Conservation (phyloP, 1,284 basidiomycete species). For the Leccinum huronense region DNA sequence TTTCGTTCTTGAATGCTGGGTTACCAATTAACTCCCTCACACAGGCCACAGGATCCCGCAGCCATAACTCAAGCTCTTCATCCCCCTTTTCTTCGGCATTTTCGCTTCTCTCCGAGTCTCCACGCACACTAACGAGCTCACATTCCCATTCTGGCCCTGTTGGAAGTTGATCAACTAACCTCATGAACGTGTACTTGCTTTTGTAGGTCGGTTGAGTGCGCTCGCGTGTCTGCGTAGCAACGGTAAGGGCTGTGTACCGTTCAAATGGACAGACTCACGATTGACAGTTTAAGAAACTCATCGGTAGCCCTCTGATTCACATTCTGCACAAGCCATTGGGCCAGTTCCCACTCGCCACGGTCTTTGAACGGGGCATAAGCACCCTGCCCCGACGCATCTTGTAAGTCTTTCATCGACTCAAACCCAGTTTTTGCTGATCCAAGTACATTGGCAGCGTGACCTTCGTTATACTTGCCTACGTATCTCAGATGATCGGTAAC, state of each 20-base stretch:
- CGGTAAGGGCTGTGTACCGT: too few relatives aligned
- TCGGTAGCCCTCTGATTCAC: neutral
- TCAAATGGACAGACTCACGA: neutral
- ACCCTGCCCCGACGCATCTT: neutral
- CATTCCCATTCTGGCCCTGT: neutral
- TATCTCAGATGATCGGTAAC: neutral
- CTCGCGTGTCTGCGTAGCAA: too few relatives aligned
- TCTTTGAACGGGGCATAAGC: neutral
- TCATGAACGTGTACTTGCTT: neutral
- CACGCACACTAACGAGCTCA: neutral
- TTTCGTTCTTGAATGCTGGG: neutral
- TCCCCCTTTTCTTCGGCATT: neutral
- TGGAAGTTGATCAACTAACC: neutral
- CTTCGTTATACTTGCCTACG: neutral
- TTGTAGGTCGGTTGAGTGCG: neutral
- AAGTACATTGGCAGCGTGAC: neutral
- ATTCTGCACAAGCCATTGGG: neutral
- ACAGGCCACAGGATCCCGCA: neutral
- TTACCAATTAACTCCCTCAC: neutral
- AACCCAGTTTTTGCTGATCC: neutral
- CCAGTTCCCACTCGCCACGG: neutral
- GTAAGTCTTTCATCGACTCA: neutral
- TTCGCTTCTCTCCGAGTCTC: neutral
- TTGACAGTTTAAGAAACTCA: neutral
- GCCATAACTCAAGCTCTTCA: neutral